These are phyloP conservation scores for Penicillium nordicum DNA, from an alignment of 2,329 filamentous ascomycete species.

Conservation along the genomic window DNA sequence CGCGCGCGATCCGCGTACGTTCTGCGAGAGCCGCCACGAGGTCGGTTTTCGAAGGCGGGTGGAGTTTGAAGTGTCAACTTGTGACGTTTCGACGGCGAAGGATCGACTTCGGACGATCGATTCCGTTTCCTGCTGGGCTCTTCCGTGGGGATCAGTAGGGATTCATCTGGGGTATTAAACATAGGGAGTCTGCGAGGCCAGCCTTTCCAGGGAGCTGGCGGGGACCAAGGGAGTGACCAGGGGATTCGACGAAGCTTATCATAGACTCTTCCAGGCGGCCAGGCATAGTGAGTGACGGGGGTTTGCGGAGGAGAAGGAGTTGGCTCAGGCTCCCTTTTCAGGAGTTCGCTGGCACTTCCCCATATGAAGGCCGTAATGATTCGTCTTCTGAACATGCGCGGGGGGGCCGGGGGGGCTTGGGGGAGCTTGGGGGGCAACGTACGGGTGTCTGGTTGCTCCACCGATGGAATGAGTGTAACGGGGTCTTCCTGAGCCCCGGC, in stretches of 20 bases:
- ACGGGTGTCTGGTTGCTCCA: constrained; percentile 2
- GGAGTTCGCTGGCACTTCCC: background rate
- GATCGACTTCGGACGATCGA: background rate
- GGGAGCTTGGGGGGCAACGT: background rate
- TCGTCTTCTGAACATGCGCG: background rate
- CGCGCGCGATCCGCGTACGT: constrained; percentile 31
- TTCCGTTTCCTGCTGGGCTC: constrained; percentile 3
- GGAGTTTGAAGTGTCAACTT: background rate
- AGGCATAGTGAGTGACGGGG: background rate
- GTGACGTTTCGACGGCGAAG: background rate
- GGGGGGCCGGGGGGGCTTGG: background rate
- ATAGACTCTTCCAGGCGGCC: background rate
- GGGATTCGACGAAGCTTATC: background rate
- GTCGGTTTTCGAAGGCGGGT: constrained; percentile 3
- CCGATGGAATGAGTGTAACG: background rate
- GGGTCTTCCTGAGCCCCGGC: background rate
- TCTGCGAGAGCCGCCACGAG: constrained; percentile 17
- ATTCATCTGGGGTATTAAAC: background rate
- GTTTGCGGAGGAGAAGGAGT: background rate
- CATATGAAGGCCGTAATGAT: background rate
- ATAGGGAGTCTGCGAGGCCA: background rate
- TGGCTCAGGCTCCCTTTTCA: background rate
- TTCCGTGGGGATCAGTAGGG: background rate
- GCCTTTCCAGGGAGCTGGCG: background rate
- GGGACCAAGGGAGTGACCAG: constrained; percentile 3